A percentile compares a stretch with the other conserved stretches of the same genome.
phyloP scores from a whole-genome alignment of 2,329 filamentous ascomycete species.

The Cephalotrichum gorgonifer region DNA sequence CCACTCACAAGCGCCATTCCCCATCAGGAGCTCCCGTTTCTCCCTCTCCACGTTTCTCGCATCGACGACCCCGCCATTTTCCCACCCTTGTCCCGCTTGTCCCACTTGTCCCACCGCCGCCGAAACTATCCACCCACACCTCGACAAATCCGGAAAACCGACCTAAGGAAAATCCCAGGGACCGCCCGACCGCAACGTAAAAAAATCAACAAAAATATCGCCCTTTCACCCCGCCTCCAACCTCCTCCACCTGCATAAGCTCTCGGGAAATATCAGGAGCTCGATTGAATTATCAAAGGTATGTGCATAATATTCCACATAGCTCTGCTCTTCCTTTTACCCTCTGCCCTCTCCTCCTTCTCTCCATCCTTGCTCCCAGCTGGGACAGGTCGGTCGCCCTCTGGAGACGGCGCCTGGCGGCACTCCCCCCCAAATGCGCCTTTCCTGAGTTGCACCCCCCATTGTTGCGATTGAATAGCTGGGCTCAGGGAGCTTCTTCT shows the following conservation, averaged over 20 bases:
- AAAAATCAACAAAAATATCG: constrained; percentile 17
- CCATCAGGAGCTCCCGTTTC: neutral
- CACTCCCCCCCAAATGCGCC: neutral
- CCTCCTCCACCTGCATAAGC: constrained; percentile 3
- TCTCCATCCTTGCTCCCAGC: too few relatives aligned
- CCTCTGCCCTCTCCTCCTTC: neutral
- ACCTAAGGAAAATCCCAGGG: constrained; percentile 8
- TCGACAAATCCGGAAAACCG: constrained; percentile 20
- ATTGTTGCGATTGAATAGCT: neutral
- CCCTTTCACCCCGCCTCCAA: constrained; percentile 11
- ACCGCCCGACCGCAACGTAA: too few relatives aligned
- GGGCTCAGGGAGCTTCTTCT: neutral
- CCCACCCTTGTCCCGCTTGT: too few relatives aligned
- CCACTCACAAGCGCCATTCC: neutral
- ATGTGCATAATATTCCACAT: neutral
- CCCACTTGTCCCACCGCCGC: constrained; percentile 9
- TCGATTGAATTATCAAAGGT: constrained; percentile 4
- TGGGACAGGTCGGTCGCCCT: too few relatives aligned
- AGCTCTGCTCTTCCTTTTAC: neutral
- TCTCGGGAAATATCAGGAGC: constrained; percentile 2
- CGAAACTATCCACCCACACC: constrained; percentile 15
- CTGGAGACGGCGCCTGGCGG: neutral
- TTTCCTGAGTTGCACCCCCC: neutral
- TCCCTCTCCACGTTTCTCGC: constrained; percentile 1
- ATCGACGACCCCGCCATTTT: constrained; percentile 14